Conservation (phyloP, 495 filamentous ascomycete genomes). For the Hyaloscypha hepaticicola region DNA sequence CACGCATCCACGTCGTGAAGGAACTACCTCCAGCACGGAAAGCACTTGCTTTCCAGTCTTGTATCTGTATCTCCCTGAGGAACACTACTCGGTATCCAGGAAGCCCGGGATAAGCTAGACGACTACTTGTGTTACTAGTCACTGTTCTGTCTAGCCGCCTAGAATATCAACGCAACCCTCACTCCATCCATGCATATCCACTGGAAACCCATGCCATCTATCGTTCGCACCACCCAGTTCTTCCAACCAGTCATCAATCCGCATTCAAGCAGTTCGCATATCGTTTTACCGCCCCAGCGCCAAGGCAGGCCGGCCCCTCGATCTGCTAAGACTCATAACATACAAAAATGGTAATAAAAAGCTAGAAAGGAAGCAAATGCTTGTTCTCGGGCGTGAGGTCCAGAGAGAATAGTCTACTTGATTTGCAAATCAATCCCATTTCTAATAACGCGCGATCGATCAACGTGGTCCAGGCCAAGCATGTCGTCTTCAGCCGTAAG, state of each 20-base stretch:
- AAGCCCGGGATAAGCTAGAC: neutral
- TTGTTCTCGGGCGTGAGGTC: neutral
- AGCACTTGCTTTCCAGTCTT: neutral
- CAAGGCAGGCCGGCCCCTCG: neutral
- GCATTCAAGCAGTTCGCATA: neutral
- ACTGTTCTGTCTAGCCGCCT: neutral
- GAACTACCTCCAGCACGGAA: neutral
- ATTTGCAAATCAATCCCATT: constrained; percentile 57
- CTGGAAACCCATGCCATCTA: neutral
- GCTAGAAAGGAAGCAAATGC: neutral
- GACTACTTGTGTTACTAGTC: neutral
- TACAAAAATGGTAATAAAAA: neutral
- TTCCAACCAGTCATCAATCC: neutral
- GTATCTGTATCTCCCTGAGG: neutral
- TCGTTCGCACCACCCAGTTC: neutral
- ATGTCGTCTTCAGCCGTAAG: constrained; percentile 67
- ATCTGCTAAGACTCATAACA: neutral
- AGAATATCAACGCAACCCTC: neutral
- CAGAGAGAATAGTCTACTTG: constrained; percentile 41
- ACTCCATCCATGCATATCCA: neutral
- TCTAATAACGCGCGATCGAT: constrained; percentile 56
- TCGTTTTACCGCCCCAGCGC: constrained; percentile 5
- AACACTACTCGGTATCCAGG: neutral
- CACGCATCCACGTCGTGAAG: neutral
- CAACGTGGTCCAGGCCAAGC: constrained; percentile 88